Conservation (phyloP, 257 asterid species). For the Nicotiana knightiana region DNA sequence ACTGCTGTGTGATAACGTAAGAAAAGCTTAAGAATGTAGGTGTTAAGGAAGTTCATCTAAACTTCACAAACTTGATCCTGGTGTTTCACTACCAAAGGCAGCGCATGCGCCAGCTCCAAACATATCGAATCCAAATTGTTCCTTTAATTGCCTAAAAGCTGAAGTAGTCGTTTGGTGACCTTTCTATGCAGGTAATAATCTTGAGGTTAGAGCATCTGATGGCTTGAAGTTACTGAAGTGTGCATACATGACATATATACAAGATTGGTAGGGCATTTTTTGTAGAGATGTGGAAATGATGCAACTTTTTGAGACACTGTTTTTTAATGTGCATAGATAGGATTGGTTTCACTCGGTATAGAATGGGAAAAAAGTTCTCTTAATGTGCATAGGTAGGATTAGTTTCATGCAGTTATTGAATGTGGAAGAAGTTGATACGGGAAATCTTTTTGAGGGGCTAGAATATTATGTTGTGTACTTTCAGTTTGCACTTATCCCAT, state of each 20-base stretch:
- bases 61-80: not conserved
- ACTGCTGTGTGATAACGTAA: not conserved
- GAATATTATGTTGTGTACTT: not conserved
- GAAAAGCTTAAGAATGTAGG: not conserved
- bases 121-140: not conserved
- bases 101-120: not conserved
- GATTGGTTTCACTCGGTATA: not conserved
- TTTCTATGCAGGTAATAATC: not conserved
- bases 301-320: not conserved
- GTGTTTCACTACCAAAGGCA: not conserved
- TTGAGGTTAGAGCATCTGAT: not conserved
- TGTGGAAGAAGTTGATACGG: not conserved
- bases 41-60: not conserved
- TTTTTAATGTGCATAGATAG: not conserved
- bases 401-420: not conserved
- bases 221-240: not conserved
- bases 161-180: not conserved
- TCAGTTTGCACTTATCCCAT: not conserved
- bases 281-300: slow-evolving; percentile 4
- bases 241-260: not conserved
- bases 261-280: not conserved
- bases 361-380: not conserved
- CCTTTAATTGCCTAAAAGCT: not conserved
- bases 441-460: not conserved
- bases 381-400: not conserved